Conservation (phyloP, 768 basidiomycete genomes). For the Tulasnella sp. region DNA sequence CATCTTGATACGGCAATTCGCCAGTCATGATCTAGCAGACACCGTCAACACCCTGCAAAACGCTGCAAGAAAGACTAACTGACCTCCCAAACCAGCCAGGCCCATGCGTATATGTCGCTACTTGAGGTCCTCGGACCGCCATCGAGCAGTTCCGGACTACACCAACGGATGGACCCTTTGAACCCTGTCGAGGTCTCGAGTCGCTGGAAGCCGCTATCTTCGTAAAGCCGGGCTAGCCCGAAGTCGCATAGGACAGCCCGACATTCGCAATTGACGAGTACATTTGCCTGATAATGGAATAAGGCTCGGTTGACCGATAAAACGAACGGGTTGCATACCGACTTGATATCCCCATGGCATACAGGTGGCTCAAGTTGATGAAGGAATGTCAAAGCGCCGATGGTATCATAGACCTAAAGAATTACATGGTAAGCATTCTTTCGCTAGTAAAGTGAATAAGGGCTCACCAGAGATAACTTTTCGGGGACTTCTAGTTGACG, state of each 20-base stretch:
- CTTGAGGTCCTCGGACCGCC: not conserved
- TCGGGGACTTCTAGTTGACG: not conserved
- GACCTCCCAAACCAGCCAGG: not conserved
- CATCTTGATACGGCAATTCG: not conserved
- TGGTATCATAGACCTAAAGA: not conserved
- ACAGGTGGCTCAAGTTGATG: not conserved
- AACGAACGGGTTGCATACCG: not conserved
- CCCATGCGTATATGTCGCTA: conserved; percentile 19
- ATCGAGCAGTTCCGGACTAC: conserved; percentile 5
- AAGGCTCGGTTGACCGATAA: not conserved
- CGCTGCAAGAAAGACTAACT: not conserved
- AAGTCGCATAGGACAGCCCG: conserved; percentile 14
- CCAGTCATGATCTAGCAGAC: not conserved
- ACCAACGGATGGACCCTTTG: conserved; percentile 14
- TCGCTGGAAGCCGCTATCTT: not conserved
- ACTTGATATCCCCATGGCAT: conserved; percentile 6
- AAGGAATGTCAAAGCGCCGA: not conserved
- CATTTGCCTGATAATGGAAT: not conserved
- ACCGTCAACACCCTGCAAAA: not conserved
- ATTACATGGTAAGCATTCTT: not conserved
- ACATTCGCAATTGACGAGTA: not conserved
- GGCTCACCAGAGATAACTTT: not conserved
- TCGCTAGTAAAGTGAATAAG: not conserved
- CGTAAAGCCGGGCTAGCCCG: not conserved
- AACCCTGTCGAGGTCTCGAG: not conserved